Evolutionary conservation across 202 grass and related monocot genomes (phyloP), one percentile per base, ranked within the genome.

Genomic region (Saccharum hybrid): DNA sequence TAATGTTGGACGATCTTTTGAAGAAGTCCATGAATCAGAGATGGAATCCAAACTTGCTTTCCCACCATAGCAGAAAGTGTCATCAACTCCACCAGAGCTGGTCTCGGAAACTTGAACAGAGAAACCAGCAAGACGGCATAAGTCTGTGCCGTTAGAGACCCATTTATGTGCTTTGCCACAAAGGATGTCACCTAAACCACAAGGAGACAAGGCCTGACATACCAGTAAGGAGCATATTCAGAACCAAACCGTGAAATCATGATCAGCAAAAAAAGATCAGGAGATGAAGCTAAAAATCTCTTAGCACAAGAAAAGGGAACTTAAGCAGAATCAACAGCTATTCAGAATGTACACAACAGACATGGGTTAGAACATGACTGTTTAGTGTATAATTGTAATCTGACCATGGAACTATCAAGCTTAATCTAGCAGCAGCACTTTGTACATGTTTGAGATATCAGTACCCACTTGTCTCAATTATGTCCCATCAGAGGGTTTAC

Each of bases 31-130:
- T 72, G 91, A 92, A 66, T 90, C 64, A 26, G 93, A 85, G 76
- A 98, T 92, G 19, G 96, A 94, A 76, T 86, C 85, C 18, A 99
- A 73, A 86, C 91, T 96, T 87, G 80, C 84, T 93, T 99, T 99
- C 68, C 93, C 91, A 30, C 92, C 93, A 88, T 99, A 99, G 81
- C 96, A 96, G 87, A 99, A 94, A 66, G 60, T 77, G 40, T 84
- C 82, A 86, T 86, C 90, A 74, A 75, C 57, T 36, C 77, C 83
- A 78, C 57, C 78, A 23, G 69, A 72, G 42, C 34, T 81, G 33
- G 62, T 43, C 52, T 65, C 77, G 66, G 75, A 84, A 83, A 63
- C 56, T 87, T 99, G 91, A 70, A 99, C 91, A 69, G 89, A 72
- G 48, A 94, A 99, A 81, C 96, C 96, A 74, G 93, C 91, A 83